These are phyloP conservation scores for Termitomyces sp. DNA, from an alignment of 768 basidiomycete species.

Conservation along the genomic window DNA sequence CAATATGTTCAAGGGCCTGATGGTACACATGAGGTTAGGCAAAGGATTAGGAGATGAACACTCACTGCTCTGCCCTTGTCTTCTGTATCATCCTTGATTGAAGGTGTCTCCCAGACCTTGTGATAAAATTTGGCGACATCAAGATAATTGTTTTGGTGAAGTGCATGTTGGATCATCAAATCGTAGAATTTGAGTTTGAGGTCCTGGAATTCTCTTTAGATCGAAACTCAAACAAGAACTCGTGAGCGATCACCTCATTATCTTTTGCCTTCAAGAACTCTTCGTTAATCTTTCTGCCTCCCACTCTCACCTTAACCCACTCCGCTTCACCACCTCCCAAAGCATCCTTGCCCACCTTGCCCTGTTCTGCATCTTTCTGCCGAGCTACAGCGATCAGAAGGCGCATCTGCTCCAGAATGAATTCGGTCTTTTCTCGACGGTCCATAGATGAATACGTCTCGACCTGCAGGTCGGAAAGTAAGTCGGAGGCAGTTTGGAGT, in stretches of 20 bases:
- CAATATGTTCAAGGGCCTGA: conserved; percentile 91
- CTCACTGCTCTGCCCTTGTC: conserved; percentile 69
- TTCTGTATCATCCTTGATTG: conserved; percentile 80
- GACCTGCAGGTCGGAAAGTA: conserved; percentile 93
- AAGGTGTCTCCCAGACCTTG: conserved; percentile 96
- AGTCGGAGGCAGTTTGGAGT: conserved; percentile 83
- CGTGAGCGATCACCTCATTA: conserved; percentile 64
- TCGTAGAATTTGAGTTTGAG: conserved; percentile 96
- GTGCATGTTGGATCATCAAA: conserved; percentile 92
- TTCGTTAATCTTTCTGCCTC: conserved; percentile 92
- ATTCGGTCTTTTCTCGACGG: conserved; percentile 95
- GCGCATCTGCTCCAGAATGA: conserved; percentile 97
- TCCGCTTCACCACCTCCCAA: conserved; percentile 78
- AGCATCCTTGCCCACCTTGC: conserved; percentile 59
- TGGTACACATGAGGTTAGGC: conserved; percentile 12
- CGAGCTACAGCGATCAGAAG: conserved; percentile 76
- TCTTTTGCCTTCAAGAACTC: conserved; percentile 85
- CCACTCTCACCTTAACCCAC: conserved; percentile 91
- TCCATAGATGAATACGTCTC: conserved; percentile 99
- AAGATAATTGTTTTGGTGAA: conserved; percentile 82
- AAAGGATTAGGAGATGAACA: conserved; percentile 6
- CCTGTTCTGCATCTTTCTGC: conserved; percentile 69
- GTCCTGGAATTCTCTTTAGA: conserved; percentile 50
- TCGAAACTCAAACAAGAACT: conserved; percentile 1
- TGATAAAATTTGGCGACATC: conserved; percentile 95